A percentile compares a stretch with the other conserved stretches of the same genome.
These are phyloP conservation scores for Trypanosoma brucei DNA, from an alignment of 208 protist species.

Conservation along the genomic window DNA sequence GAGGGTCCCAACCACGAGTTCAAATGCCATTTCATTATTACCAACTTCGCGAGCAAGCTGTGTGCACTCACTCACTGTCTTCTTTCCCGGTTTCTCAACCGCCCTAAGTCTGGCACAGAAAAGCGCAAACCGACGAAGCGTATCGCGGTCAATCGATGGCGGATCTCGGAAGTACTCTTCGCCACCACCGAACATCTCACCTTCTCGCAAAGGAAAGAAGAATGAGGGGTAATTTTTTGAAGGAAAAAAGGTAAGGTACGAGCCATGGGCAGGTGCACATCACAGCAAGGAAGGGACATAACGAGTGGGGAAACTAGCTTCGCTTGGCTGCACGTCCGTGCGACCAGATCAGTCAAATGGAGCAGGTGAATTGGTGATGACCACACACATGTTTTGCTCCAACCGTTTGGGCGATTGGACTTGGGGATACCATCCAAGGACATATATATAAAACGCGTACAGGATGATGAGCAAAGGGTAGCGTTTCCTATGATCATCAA, in stretches of 20 bases:
- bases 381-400: too few relatives aligned
- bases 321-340: too few relatives aligned
- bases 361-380: too few relatives aligned
- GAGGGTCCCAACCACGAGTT: slow-evolving; percentile 80
- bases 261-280: background rate
- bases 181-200: slow-evolving; percentile 84
- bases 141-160: slow-evolving; percentile 73
- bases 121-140: slow-evolving; percentile 59
- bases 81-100: slow-evolving; percentile 77
- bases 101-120: slow-evolving; percentile 70
- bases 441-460: too few relatives aligned
- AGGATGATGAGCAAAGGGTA: too few relatives aligned
- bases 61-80: slow-evolving; percentile 45
- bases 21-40: slow-evolving; percentile 57
- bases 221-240: background rate
- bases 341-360: too few relatives aligned
- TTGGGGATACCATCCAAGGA: too few relatives aligned
- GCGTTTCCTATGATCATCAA: too few relatives aligned
- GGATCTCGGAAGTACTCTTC: slow-evolving; percentile 89
- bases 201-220: background rate
- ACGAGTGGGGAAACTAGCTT: background rate
- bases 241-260: background rate
- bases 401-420: too few relatives aligned
- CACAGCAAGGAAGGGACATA: background rate
- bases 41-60: slow-evolving; percentile 69